phyloP scores from a whole-genome alignment of 768 basidiomycete species.

The Guyanaporus albipodus region DNA sequence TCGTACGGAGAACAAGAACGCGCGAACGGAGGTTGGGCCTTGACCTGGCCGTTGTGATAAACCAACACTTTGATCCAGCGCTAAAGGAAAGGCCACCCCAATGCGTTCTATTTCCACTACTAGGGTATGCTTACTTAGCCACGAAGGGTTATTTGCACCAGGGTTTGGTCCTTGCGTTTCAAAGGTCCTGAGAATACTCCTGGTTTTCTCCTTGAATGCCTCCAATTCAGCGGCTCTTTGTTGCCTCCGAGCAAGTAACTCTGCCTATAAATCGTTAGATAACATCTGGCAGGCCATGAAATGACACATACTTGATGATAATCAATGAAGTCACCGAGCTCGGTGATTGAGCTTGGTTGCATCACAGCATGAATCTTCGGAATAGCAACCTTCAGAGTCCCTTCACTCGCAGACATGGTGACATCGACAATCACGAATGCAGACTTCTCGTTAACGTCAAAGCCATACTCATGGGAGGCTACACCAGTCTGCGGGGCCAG shows the following conservation, averaged over 20 bases:
- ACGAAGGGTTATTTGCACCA: slow-evolving; percentile 34
- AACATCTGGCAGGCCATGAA: background rate
- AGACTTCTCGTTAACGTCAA: slow-evolving; percentile 61
- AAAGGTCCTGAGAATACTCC: slow-evolving; percentile 67
- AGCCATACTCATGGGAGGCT: slow-evolving; percentile 34
- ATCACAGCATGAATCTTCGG: slow-evolving; percentile 87
- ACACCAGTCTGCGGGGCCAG: slow-evolving; percentile 57
- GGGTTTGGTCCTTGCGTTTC: slow-evolving; percentile 50
- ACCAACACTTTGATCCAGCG: slow-evolving; percentile 55
- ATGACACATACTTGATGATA: slow-evolving; percentile 60
- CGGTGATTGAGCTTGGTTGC: slow-evolving; percentile 90
- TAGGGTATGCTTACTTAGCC: slow-evolving; percentile 55
- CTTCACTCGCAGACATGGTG: slow-evolving; percentile 39
- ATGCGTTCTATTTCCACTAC: slow-evolving; percentile 58
- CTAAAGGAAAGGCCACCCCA: slow-evolving; percentile 89
- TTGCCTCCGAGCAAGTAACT: slow-evolving; percentile 69
- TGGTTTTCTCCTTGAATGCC: slow-evolving; percentile 80
- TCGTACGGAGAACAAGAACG: slow-evolving; percentile 82
- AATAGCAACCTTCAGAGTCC: slow-evolving; percentile 49
- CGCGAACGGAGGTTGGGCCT: slow-evolving; percentile 52
- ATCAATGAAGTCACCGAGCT: slow-evolving; percentile 86
- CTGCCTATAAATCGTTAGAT: slow-evolving; percentile 46
- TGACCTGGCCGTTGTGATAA: slow-evolving; percentile 38
- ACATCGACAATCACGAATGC: slow-evolving; percentile 86
- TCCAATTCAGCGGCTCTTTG: slow-evolving; percentile 74